Evolutionary conservation across 2,329 filamentous ascomycete genomes (phyloP).

Genomic region (Aquanectria penicillioides): DNA sequence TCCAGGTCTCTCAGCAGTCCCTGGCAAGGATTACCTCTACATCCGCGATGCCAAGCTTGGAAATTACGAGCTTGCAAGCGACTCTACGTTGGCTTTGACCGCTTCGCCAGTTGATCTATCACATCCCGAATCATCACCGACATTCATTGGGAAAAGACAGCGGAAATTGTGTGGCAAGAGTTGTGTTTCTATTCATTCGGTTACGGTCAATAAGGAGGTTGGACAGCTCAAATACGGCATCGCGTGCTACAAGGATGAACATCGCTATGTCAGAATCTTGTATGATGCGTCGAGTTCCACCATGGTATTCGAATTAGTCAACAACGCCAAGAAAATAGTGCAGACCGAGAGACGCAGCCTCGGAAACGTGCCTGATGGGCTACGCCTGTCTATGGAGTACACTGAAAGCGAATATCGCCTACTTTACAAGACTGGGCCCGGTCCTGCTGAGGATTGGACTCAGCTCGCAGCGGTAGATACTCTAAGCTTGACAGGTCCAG

Average conservation of each 20-base stretch:
- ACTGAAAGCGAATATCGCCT: not conserved
- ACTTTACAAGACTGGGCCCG: not conserved
- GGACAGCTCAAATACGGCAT: not conserved
- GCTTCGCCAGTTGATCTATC: not conserved
- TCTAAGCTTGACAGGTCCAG: not conserved
- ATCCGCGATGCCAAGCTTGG: not conserved
- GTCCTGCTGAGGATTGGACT: not conserved
- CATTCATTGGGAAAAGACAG: not conserved
- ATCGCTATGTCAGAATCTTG: slow-evolving; percentile 2
- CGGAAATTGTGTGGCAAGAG: not conserved
- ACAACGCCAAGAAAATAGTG: not conserved
- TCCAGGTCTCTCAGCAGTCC: not conserved
- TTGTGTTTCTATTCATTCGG: not conserved
- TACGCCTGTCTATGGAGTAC: not conserved
- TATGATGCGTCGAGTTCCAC: not conserved
- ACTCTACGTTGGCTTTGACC: not conserved
- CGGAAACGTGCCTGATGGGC: not conserved
- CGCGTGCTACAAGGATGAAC: slow-evolving; percentile 8
- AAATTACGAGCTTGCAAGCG: not conserved
- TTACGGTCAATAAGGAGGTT: not conserved
- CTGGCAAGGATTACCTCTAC: not conserved
- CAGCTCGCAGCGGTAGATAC: not conserved
- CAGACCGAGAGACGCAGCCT: not conserved
- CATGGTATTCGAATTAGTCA: not conserved
- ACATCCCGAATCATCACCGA: not conserved